Evolutionary conservation across 495 filamentous ascomycete genomes (phyloP), one percentile per base, ranked within the genome.

Genomic region (Rusavskia elegans): DNA sequence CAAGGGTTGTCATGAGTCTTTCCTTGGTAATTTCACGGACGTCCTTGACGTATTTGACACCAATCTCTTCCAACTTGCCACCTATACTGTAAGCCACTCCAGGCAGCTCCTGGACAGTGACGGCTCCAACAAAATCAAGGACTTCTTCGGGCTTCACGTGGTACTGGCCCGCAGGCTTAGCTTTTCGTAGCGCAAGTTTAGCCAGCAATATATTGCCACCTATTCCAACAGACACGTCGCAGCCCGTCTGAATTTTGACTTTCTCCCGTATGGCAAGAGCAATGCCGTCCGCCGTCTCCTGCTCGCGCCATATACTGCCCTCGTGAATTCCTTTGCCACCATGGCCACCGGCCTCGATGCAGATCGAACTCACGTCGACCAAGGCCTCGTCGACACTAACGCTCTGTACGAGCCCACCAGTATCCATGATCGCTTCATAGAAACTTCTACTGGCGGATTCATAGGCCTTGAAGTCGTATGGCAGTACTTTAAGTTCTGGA

Each of bases 361-460:
- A 85, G 17, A 82, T 60, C 1, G 66, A 64, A 23, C 82, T 86
- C 46, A 88, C 69, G 62, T 96, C 89, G 10, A 95, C 67, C 13
- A 96, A 73, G 7, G 87, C 92, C 64, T 98, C 92, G 58, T 98
- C 92, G 49, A 98, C 84, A 56, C 92, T 97, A 25, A 97, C 89
- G 61, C 92, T 96, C 61, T 98, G 93, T 5, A 95, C 86, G 35
- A 85, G 65, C 2, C 87, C 90, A 37, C 82, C 86, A 7, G 87
- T 71, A 14, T 75, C 71, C n/a, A 95, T 64, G 8, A 97, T 85
- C 29, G 82, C 79, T 49, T 82, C 78, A 57, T 98, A 98, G 58
- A 98, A 97, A 21, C 75, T 75, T 46, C 78, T 73, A 60, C 92
- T 97, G 1, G 89, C 89, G 56, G 89, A 85, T 67, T 97, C 93